A percentile compares a stretch with the other conserved stretches of the same genome.
Evolutionary conservation across 306 rosid genomes (phyloP).

Genomic region (Fragaria iinumae): DNA sequence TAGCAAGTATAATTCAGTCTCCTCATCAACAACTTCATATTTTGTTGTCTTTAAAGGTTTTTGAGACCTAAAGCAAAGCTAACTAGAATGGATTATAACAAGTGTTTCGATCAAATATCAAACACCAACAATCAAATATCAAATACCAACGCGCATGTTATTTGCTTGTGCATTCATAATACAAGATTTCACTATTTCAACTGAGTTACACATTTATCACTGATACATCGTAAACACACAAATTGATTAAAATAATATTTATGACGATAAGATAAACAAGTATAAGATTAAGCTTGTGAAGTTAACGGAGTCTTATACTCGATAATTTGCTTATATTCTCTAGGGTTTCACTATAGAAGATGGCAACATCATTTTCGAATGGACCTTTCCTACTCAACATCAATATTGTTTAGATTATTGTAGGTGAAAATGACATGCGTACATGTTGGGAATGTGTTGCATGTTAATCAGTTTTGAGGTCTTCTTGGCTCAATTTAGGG

Average conservation of each 20-base stretch:
- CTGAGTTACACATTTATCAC: neutral
- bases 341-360: neutral
- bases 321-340: neutral
- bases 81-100: neutral
- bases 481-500: slow-evolving; percentile 34
- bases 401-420: slow-evolving; percentile 16
- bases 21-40: slow-evolving; percentile 6
- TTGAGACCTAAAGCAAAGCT: neutral
- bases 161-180: neutral
- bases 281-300: neutral
- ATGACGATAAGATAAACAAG: neutral
- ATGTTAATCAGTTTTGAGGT: slow-evolving; percentile 17
- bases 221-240: neutral
- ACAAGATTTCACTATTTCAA: neutral
- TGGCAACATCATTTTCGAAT: neutral
- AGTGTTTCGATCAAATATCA: too few relatives aligned
- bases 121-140: too few relatives aligned
- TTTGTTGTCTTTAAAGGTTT: slow-evolving; percentile 3
- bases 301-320: neutral
- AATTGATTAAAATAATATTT: neutral
- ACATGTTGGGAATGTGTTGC: slow-evolving; percentile 18
- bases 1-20: neutral
- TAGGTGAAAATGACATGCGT: slow-evolving; percentile 27
- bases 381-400: neutral
- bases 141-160: too few relatives aligned